Base-by-base conservation (phyloP, 495 filamentous ascomycete species). In the Tuber aestivum region DNA sequence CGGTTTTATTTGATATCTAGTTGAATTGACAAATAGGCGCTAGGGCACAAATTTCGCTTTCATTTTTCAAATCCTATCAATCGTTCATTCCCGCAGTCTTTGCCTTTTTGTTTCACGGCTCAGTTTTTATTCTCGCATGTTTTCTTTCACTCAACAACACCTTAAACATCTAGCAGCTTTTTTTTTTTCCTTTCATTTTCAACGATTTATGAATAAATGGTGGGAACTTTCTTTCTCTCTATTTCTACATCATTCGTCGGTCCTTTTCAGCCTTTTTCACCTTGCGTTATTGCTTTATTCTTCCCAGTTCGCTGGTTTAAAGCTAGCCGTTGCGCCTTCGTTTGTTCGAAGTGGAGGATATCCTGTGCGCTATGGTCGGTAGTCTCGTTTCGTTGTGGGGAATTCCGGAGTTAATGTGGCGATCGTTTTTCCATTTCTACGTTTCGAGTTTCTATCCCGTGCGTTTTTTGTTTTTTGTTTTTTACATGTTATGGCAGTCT, bases 201-300 rank as follows among this genome's bases (percentile, higher is more conserved):
- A 65, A 65, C 16, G 56, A 65, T 65, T 65, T 65, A 65, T 35
- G 56, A 65, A 65, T 65, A 65, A 65, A 65, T 65, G 56, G 56
- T 65, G 56, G 56, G 56, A 65, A 18, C 14, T 65, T 65, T 65
- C 27, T 65, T 18, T 65, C 56, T 65, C 32, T 56, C 9, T 65
- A 65, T 35, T 65, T 35, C 56, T 65, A 65, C 56, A 61, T 65
- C 56, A 65, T 65, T 14, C 12, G 27, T 65, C 56, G 32, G 35
- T 65, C 56, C 56, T 65, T 65, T 65, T 65, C 56, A 65, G 32
- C 12, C 56, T 65, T 65, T 65, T 65, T 65, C n/a, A 14, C 56
- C 12, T 6, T 32, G 27, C 27, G 27, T 9, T 65, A n/a, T 32
- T 65, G 56, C 27, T 65, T 65, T 32, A 32, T 35, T 20, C 56